Base-by-base conservation (phyloP, 306 rosid species). In the Amphicarpaea edgeworthii region DNA sequence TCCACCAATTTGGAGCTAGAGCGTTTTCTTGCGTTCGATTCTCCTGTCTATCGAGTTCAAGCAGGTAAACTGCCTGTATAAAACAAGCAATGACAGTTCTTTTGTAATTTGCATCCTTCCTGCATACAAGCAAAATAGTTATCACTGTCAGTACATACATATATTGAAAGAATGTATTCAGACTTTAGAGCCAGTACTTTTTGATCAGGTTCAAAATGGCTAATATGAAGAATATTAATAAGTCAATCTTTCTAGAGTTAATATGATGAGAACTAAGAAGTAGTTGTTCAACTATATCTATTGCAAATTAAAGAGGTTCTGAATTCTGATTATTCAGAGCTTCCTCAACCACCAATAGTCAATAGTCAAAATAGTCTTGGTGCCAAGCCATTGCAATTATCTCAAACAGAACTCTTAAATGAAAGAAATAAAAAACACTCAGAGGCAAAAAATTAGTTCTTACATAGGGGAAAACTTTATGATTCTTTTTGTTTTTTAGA, bases 1-100 rank as follows among this genome's bases (percentile, higher is more conserved):
- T 89, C 98, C 95, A 94, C 98, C 97, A 94, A 42, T 94, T 89
- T 4, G 96, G 93, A 38, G 98, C 98, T 12, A 92, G 89, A 46
- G 95, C 96, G 24, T 49, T 88, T 45, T 82, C 85, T 47, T 76
- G 85, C 28, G 64, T 41, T 71, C 93, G 49, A 46, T 84, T 90
- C 85, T 94, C 98, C 74, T 94, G 98, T 72, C 97, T 86, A 58
- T 94, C 98, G 19, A 94, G 91, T 79, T 94, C 98, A 14, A 94
- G 90, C 47, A 94, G 79, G 83, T 94, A 94, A 1, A 94, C 97
- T 3, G 96, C 91, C 46, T 94, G 98, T 57, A 94, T 85, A 55
- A 94, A 94, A 82, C 98, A 94, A 14, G 98, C 98, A 16, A 94
- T 87, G 0, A 94, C 98, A 0, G 97, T 92, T 77, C 93, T 85